A percentile compares a stretch with the other conserved stretches of the same genome.
These are phyloP conservation scores for Sporothrix euskadiensis DNA, from an alignment of 2,329 filamentous ascomycete species.

Conservation along the genomic window DNA sequence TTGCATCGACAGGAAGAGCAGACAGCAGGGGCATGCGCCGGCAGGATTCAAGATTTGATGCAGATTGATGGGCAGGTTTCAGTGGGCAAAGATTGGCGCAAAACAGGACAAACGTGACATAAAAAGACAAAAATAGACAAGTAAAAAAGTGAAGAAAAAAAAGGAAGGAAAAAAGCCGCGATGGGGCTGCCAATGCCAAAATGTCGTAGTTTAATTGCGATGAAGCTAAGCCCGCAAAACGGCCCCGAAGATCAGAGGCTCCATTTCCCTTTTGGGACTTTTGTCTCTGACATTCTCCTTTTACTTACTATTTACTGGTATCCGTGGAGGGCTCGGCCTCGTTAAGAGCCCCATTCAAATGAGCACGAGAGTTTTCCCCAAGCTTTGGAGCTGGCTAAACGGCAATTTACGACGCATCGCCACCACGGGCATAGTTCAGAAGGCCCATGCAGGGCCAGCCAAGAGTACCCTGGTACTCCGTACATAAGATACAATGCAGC, in stretches of 20 bases:
- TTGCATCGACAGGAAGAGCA: not conserved
- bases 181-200: conserved; percentile 11
- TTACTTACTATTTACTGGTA: not conserved
- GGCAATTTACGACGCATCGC: not conserved
- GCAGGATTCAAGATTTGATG: conserved; percentile 13
- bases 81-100: conserved; percentile 10
- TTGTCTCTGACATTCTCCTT: not conserved
- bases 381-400: not conserved
- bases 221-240: conserved; percentile 10
- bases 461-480: not conserved
- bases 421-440: not conserved
- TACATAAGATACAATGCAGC: not conserved
- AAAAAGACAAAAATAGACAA: conserved; percentile 19
- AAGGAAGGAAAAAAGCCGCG: conserved; percentile 8
- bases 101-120: not conserved
- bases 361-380: not conserved
- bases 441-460: conserved; percentile 9
- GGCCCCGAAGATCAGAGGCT: conserved; percentile 8
- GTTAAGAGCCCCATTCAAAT: not conserved
- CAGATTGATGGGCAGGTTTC: conserved; percentile 4
- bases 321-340: not conserved
- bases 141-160: not conserved
- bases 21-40: not conserved
- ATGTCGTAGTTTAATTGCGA: conserved; percentile 21
- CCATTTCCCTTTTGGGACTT: not conserved